A percentile compares a stretch with the other conserved stretches of the same genome.
These are phyloP conservation scores for Linderniella brevidens DNA, from an alignment of 257 asterid genomes.

Conservation along the genomic window DNA sequence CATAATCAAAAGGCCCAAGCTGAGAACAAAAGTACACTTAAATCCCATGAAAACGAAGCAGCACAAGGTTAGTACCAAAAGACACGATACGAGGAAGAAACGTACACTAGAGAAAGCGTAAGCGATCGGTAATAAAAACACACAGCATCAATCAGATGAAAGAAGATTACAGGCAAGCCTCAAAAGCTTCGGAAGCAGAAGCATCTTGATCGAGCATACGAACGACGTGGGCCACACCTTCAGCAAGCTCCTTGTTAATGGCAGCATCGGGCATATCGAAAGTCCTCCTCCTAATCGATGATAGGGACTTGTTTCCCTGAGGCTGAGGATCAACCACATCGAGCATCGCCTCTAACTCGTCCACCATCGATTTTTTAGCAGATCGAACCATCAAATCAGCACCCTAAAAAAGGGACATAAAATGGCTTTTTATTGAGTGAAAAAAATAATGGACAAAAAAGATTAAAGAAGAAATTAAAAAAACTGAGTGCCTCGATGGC, in stretches of 20 bases:
- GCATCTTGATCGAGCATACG: conserved; percentile 61
- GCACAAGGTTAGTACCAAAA: no score
- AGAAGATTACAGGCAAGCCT: conserved; percentile 24
- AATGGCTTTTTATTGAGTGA: no score
- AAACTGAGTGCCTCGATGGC: conserved; percentile 61
- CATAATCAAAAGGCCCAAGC: no score
- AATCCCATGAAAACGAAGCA: no score
- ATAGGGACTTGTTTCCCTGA: conserved; percentile 28
- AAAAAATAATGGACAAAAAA: no score
- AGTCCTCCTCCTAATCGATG: conserved; percentile 49
- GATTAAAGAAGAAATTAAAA: background rate
- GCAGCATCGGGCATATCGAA: conserved; percentile 77
- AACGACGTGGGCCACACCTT: conserved; percentile 86
- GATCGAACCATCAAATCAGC: conserved; percentile 65
- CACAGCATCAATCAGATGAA: no score
- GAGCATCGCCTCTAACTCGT: conserved; percentile 92
- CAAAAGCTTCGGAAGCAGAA: conserved; percentile 30
- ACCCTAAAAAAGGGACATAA: conserved; percentile 27
- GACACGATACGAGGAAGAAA: no score
- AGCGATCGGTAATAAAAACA: no score
- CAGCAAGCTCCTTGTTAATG: conserved; percentile 63
- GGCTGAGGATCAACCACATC: conserved; percentile 89
- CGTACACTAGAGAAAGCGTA: no score
- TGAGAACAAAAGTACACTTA: no score
- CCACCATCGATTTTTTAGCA: conserved; percentile 63